Evolutionary conservation across 2,329 filamentous ascomycete species (phyloP), one percentile per base, ranked within the genome.

Genomic region (Sphaerulina musiva): DNA sequence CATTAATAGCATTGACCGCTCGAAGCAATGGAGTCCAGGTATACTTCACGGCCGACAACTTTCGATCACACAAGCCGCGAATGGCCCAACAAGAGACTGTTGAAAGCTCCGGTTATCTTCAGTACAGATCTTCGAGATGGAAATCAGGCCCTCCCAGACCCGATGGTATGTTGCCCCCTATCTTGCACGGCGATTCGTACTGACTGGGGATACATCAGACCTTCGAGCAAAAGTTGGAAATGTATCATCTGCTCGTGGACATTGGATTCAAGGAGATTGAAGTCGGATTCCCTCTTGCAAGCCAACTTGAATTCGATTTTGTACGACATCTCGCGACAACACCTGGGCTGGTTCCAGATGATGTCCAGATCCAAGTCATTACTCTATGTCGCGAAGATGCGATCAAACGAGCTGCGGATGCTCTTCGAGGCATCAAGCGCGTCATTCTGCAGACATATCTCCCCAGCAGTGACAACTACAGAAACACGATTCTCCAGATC

Each of bases 201-300:
- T 40, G 26, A 48, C 12, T 6, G 6, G 6, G 6, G 12, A 20
- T n/a, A n/a, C n/a, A 9, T 6, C 10, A 51, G 49, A 46, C 40
- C 4, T 45, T 89, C 63, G 89, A 95, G 46, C 90, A 96, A 78
- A 97, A 97, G 76, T 93, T 87, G 82, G 78, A 79, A 57, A 96
- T 91, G 78, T 97, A 97, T 78, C 84, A 90, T 73, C 93, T 95
- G 89, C 82, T 97, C 50, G 83, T 86, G 66, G 84, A 91, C 58
- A 80, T 96, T 48, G 92, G 92, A 64, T 97, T 95, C 80, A 97
- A 96, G 75, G 92, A 97, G 74, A 96, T 97, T 61, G 92, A 97
- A 70, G 86, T 96, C 14, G 93, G 90, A 3, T 97, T 95, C 74
- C 92, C 92, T 47, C 95, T 90, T 0, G 90, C 92, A 10, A 95